Percentiles rank a stretch among this genome's conserved stretches.
Conservation (phyloP, 2,329 filamentous ascomycete genomes). For the Corynespora cassiicola region DNA sequence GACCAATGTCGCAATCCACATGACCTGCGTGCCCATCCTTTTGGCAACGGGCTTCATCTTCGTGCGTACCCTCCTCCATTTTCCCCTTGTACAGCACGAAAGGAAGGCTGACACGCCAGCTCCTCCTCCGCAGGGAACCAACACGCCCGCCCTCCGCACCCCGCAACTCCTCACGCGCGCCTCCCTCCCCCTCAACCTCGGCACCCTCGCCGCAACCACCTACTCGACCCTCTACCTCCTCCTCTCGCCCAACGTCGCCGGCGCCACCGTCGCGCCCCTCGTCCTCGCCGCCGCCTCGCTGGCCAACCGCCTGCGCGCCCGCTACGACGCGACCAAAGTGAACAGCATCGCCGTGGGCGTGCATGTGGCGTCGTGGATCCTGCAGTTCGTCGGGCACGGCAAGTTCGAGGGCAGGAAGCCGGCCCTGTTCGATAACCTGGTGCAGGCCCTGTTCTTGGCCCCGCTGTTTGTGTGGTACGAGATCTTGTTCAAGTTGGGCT, state of each 20-base stretch:
- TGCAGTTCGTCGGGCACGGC: slow-evolving; percentile 91
- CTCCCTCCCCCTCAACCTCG: slow-evolving; percentile 47
- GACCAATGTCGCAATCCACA: slow-evolving; percentile 80
- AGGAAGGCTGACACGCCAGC: slow-evolving; percentile 1
- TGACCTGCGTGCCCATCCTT: slow-evolving; percentile 78
- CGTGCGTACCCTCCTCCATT: slow-evolving; percentile 56
- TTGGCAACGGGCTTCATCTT: slow-evolving; percentile 74
- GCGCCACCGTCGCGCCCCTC: slow-evolving; percentile 74
- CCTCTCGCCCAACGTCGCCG: slow-evolving; percentile 86
- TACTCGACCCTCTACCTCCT: slow-evolving; percentile 85
- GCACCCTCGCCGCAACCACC: slow-evolving; percentile 60
- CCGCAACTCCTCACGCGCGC: slow-evolving; percentile 38
- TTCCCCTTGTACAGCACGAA: no score
- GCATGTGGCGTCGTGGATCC: slow-evolving; percentile 79
- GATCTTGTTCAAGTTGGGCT: slow-evolving; percentile 84
- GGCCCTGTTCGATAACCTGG: slow-evolving; percentile 85
- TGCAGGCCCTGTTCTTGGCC: slow-evolving; percentile 89
- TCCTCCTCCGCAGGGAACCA: slow-evolving; percentile 56
- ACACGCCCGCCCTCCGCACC: slow-evolving; percentile 51
- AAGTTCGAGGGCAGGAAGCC: slow-evolving; percentile 86
- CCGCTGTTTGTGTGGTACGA: slow-evolving; percentile 98
- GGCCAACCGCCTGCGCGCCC: slow-evolving; percentile 72
- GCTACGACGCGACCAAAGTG: slow-evolving; percentile 60
- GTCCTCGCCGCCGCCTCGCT: slow-evolving; percentile 76
- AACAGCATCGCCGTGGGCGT: slow-evolving; percentile 70